phyloP scores from a whole-genome alignment of 176 grass and related monocot genomes.

The Neostapfia colusana region DNA sequence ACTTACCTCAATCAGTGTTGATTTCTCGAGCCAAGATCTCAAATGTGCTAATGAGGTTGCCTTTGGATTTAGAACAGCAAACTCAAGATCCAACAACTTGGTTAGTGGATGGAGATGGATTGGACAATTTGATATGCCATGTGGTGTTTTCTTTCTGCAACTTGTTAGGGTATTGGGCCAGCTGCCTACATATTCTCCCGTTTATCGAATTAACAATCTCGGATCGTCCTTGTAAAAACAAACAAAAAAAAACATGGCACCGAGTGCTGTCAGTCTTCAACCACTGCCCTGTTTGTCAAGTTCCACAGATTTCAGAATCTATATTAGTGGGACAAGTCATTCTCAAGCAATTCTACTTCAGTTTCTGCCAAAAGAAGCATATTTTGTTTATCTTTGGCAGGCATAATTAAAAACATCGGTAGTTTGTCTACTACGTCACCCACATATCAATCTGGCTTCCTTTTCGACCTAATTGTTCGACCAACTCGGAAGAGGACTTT shows the following conservation, averaged over 20 bases:
- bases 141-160: background rate
- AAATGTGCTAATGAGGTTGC: constrained; percentile 7
- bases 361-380: constrained; percentile 1
- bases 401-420: background rate
- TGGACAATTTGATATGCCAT: constrained; percentile 18
- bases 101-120: constrained; percentile 1
- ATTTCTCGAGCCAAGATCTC: constrained; percentile 7
- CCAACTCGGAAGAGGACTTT: background rate
- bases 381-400: background rate
- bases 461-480: background rate
- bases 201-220: background rate
- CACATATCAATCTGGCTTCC: background rate
- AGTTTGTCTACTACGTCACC: background rate
- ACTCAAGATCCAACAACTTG: constrained; percentile 16
- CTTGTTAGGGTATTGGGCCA: background rate
- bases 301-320: constrained; percentile 14
- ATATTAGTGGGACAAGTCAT: constrained; percentile 32
- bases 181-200: background rate
- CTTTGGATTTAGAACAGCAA: background rate
- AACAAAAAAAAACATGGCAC: background rate
- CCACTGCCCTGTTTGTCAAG: background rate
- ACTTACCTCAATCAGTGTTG: constrained; percentile 16
- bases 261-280: background rate
- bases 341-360: constrained; percentile 25
- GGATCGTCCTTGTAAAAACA: background rate